These are phyloP conservation scores for Amphibolis antarctica DNA, from an alignment of 106 monocot genomes.

Conservation along the genomic window DNA sequence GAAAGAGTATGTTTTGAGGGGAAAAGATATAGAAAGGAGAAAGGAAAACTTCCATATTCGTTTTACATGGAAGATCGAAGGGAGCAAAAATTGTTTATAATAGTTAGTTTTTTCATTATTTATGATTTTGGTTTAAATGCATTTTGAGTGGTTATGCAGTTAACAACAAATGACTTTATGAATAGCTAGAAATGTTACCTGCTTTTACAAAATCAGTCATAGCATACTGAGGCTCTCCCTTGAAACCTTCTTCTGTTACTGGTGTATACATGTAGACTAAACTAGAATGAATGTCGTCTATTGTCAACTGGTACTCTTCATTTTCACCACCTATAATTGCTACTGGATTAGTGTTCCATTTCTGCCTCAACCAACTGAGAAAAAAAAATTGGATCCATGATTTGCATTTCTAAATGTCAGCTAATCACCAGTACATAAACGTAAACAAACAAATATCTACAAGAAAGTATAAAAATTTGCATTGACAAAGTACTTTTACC, in stretches of 20 bases:
- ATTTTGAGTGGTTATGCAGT: too few relatives aligned
- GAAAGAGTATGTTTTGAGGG: too few relatives aligned
- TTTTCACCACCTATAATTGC: conserved; percentile 77
- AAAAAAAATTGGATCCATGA: neutral
- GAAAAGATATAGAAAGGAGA: too few relatives aligned
- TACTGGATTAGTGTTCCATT: conserved; percentile 71
- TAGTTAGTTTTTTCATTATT: too few relatives aligned
- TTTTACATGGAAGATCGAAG: too few relatives aligned
- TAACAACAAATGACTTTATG: too few relatives aligned
- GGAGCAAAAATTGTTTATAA: too few relatives aligned
- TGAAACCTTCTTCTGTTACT: conserved; percentile 72
- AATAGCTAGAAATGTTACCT: conserved; percentile 30
- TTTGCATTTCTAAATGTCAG: neutral
- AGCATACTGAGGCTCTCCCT: conserved; percentile 80
- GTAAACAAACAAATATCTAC: neutral
- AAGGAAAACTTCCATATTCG: too few relatives aligned
- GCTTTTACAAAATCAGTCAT: conserved; percentile 88
- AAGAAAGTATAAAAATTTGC: neutral
- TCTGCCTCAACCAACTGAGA: conserved; percentile 81
- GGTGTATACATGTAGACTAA: conserved; percentile 90
- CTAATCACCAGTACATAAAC: neutral
- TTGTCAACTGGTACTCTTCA: conserved; percentile 55
- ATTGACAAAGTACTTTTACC: conserved; percentile 22
- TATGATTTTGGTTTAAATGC: too few relatives aligned
- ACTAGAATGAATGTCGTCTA: conserved; percentile 73